These are phyloP conservation scores for Sporothrix humicola DNA, from an alignment of 2,329 filamentous ascomycete genomes.

Conservation along the genomic window DNA sequence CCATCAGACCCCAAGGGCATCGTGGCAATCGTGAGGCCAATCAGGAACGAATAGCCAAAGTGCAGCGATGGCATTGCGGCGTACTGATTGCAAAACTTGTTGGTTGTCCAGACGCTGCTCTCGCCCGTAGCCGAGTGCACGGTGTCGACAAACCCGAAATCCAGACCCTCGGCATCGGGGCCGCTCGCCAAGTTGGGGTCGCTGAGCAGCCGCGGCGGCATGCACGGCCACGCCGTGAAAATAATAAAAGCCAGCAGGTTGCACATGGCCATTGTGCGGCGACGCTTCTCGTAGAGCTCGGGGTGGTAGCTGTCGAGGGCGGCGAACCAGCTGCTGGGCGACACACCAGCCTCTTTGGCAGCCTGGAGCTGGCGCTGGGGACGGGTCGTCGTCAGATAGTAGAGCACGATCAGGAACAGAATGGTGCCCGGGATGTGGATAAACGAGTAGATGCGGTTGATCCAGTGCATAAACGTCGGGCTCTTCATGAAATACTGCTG, in stretches of 20 bases:
- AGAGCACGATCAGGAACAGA: conserved; percentile 67
- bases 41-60: conserved; percentile 76
- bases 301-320: conserved; percentile 33
- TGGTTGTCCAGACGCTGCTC: conserved; percentile 73
- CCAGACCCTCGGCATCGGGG: conserved; percentile 61
- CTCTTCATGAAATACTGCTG: conserved; percentile 60
- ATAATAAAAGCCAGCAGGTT: conserved; percentile 65
- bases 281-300: conserved; percentile 58
- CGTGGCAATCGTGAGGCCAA: conserved; percentile 71
- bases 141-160: conserved; percentile 66
- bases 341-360: conserved; percentile 30
- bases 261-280: conserved; percentile 55
- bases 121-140: conserved; percentile 62
- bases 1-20: conserved; percentile 65
- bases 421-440: conserved; percentile 81
- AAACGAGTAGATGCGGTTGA: conserved; percentile 75
- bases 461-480: conserved; percentile 67
- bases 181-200: conserved; percentile 60
- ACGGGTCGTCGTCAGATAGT: conserved; percentile 71
- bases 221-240: conserved; percentile 67
- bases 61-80: conserved; percentile 75
- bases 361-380: conserved; percentile 36
- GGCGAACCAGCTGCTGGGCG: not conserved
- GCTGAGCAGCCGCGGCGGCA: conserved; percentile 51
- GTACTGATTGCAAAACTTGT: conserved; percentile 77